Conservation (phyloP, 1,284 basidiomycete species). For the Cryptococcus sp. region DNA sequence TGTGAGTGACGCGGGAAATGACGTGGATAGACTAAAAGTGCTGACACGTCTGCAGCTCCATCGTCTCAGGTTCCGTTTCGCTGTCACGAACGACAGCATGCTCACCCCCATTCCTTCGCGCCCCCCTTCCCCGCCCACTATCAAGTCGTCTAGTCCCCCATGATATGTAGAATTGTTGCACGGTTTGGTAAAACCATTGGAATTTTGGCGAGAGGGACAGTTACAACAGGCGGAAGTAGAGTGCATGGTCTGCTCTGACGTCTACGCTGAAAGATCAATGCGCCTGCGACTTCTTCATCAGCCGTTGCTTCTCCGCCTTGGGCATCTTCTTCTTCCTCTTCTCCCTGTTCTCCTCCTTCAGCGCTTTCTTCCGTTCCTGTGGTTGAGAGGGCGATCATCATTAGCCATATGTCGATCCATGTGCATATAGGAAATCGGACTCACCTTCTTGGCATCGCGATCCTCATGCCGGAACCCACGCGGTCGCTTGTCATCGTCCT, state of each 20-base stretch:
- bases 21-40: background rate
- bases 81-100: constrained; percentile 29
- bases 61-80: constrained; percentile 49
- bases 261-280: background rate
- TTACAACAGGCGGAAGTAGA: background rate
- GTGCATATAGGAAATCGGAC: constrained; percentile 11
- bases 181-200: background rate
- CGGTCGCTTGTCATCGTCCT: constrained; percentile 54
- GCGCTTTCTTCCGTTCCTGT: constrained; percentile 82
- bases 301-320: constrained; percentile 84
- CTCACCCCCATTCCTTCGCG: constrained; percentile 42
- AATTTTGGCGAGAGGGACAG: background rate
- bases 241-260: background rate
- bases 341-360: constrained; percentile 81
- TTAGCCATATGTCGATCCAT: background rate
- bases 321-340: constrained; percentile 88
- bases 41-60: constrained; percentile 36
- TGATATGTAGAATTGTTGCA: constrained; percentile 1
- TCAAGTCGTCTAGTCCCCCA: constrained; percentile 7
- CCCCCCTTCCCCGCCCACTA: constrained; percentile 34
- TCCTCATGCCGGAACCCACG: constrained; percentile 88
- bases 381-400: background rate
- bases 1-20: constrained; percentile 31
- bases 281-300: constrained; percentile 59
- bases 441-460: constrained; percentile 82